Percentiles rank a stretch among this genome's conserved stretches.
phyloP scores from a whole-genome alignment of 192 early-diverging fungal species.

The Linnemannia schmuckeri region DNA sequence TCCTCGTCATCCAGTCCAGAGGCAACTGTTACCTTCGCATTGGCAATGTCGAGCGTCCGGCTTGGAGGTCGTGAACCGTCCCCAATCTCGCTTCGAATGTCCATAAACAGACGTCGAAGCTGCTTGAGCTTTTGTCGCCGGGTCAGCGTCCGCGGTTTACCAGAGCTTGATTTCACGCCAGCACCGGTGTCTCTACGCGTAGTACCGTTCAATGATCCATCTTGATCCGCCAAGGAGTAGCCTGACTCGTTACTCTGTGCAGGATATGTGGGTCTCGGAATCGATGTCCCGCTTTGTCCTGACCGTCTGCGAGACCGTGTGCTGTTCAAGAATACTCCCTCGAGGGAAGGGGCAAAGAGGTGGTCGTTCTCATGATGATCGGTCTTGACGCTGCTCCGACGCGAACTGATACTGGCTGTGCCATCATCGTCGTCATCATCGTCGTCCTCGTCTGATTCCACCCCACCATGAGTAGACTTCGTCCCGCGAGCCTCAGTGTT shows the following conservation, averaged over 20 bases:
- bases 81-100: constrained; percentile 50
- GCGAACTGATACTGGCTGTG: constrained; percentile 30
- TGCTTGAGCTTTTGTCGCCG: constrained; percentile 45
- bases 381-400: constrained; percentile 17
- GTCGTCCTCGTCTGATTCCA: constrained; percentile 17
- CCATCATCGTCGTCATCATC: constrained; percentile 47
- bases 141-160: constrained; percentile 4
- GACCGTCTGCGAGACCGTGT: neutral
- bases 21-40: neutral
- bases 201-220: neutral
- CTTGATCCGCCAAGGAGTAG: neutral
- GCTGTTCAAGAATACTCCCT: constrained; percentile 37
- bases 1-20: neutral
- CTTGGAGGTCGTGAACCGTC: constrained; percentile 15
- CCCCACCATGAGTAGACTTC: constrained; percentile 7
- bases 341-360: constrained; percentile 42
- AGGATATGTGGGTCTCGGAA: neutral
- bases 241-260: neutral
- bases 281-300: neutral
- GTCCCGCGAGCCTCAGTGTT: neutral
- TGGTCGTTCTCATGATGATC: constrained; percentile 30
- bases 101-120: constrained; percentile 49
- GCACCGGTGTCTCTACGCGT: neutral
- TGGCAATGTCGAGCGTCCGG: neutral
- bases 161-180: neutral